Base-by-base conservation (phyloP, 768 basidiomycete species). In the Paxillus involutus region DNA sequence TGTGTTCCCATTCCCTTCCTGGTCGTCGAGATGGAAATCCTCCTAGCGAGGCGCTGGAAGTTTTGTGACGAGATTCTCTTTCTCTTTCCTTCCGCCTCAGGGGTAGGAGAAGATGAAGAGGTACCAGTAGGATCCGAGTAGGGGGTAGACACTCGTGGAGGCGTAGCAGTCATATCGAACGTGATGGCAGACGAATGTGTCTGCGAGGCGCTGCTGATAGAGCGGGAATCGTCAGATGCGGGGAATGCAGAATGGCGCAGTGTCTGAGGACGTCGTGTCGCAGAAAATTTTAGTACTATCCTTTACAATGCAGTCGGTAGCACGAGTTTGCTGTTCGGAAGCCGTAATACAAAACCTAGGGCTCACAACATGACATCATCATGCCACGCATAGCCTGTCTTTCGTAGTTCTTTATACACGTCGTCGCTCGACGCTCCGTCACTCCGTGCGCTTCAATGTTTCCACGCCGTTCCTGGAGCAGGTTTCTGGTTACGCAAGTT, bases 51-150 rank as follows among this genome's bases (percentile, higher is more conserved):
- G 14, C 89, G 80, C 67, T 91, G 89, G 77, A 94, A 89, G 63
- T 92, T 92, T 67, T 94, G 91, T 26, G 89, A 88, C 9, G 89
- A 85, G 53, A 89, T 90, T 17, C 89, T 81, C 65, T 87, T 89
- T 56, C 89, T 78, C 74, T 90, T 91, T 33, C 82, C 82, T 62
- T 89, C 89, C n/a, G 80, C 66, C 3, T 88, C 88, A 1, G 78
- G 78, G 57, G 86, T 82, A 9, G 87, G 85, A 13, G 88, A 83
- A 4, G 64, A 56, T 17, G 82, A 78, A 58, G 88, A 83, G 29
- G 78, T 69, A 8, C 86, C 86, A 13, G 61, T 42, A 2, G 79
- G 80, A 62, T 91, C 88, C n/a, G n/a, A n/a, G n/a, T n/a, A n/a
- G 6, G 90, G 88, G 6, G 89, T 88, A n/a, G 81, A 83, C 36